Conservation (phyloP, 108 stramenopile genomes). For the Pseudonitzschia multistriata region DNA sequence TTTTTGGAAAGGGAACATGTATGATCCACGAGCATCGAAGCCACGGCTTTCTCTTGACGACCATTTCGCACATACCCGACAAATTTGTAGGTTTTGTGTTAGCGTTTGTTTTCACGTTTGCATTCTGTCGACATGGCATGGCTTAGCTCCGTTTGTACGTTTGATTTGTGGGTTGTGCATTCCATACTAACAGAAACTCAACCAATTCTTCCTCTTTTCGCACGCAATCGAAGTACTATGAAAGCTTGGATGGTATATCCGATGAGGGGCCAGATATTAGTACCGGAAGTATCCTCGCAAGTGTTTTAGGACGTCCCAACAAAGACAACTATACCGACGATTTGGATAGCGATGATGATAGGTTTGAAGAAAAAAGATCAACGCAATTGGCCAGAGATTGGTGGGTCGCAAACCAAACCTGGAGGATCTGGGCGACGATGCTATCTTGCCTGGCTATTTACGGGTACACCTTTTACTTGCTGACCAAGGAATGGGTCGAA, state of each 20-base stretch:
- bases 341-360: background rate
- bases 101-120: background rate
- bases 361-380: background rate
- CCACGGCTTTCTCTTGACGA: slow-evolving; percentile 66
- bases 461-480: background rate
- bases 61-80: slow-evolving; percentile 67
- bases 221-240: too few relatives aligned
- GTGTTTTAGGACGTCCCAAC: background rate
- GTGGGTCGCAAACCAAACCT: background rate
- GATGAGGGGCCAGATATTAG: too few relatives aligned
- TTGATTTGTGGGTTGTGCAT: background rate
- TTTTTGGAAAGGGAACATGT: slow-evolving; percentile 10
- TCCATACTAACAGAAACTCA: too few relatives aligned
- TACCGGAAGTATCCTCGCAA: too few relatives aligned
- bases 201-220: too few relatives aligned
- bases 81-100: background rate
- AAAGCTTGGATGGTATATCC: too few relatives aligned
- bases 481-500: slow-evolving; percentile 41
- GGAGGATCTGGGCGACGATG: background rate
- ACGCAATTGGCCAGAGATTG: background rate
- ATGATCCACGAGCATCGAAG: slow-evolving; percentile 32
- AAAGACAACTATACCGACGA: background rate
- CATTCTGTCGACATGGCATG: too few relatives aligned
- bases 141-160: background rate
- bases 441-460: background rate